Evolutionary conservation across 2,329 filamentous ascomycete species (phyloP).

Genomic region (Purpureocillium lavendulum): DNA sequence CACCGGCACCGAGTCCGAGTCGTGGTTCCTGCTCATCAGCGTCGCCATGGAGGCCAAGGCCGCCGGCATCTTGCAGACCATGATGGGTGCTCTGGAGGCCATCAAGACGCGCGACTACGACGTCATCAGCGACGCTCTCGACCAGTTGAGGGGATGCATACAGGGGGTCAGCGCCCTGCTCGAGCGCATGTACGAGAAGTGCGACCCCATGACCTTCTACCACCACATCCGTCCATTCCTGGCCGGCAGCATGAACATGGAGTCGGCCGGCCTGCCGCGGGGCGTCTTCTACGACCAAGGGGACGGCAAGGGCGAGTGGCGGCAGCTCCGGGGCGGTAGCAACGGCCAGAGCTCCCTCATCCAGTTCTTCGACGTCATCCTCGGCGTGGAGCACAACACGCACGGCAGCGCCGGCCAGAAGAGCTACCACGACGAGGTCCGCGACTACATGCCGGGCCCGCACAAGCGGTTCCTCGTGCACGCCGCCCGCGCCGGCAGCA

Average conservation of each 20-base stretch:
- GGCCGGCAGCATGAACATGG: constrained; percentile 91
- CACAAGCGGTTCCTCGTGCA: constrained; percentile 73
- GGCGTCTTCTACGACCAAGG: constrained; percentile 81
- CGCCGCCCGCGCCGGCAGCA: constrained; percentile 62
- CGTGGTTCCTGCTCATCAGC: constrained; percentile 89
- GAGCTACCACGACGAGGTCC: constrained; percentile 58
- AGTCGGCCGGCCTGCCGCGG: constrained; percentile 67
- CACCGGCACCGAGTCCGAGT: constrained; percentile 81
- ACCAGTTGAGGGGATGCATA: constrained; percentile 57
- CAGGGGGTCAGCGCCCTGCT: constrained; percentile 60
- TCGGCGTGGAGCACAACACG: constrained; percentile 68
- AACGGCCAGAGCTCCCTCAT: constrained; percentile 91
- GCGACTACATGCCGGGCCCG: constrained; percentile 81
- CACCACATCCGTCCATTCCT: constrained; percentile 81
- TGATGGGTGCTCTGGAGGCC: constrained; percentile 68
- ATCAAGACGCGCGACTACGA: constrained; percentile 51
- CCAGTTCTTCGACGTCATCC: constrained; percentile 82
- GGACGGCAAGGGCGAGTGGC: constrained; percentile 56
- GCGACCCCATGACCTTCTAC: constrained; percentile 82
- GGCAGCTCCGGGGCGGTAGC: constrained; percentile 78
- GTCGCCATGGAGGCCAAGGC: constrained; percentile 83
- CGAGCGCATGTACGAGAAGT: constrained; percentile 81
- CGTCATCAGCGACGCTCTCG: constrained; percentile 54
- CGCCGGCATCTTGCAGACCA: constrained; percentile 64
- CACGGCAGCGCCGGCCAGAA: constrained; percentile 24